phyloP scores from a whole-genome alignment of 768 basidiomycete genomes.

The Tylopilus subfusipes region DNA sequence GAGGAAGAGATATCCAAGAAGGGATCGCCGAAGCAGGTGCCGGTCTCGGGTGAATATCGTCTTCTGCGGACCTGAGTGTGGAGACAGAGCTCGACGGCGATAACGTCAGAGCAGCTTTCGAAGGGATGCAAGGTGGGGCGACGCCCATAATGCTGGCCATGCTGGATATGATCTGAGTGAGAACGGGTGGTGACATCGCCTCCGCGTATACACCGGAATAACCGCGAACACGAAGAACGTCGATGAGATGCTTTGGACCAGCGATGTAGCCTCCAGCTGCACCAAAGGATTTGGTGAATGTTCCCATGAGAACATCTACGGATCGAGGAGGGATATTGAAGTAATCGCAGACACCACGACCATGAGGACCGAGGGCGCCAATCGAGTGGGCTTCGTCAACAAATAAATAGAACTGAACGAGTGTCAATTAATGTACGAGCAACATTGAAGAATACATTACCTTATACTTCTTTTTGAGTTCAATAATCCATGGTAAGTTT shows the following conservation, averaged over 20 bases:
- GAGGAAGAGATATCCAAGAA: slow-evolving; percentile 73
- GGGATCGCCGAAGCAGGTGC: slow-evolving; percentile 66
- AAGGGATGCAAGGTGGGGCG: slow-evolving; percentile 34
- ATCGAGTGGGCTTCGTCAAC: slow-evolving; percentile 98
- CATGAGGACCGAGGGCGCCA: slow-evolving; percentile 90
- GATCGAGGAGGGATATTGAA: slow-evolving; percentile 77
- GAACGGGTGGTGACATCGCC: slow-evolving; percentile 83
- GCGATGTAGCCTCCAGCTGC: slow-evolving; percentile 95
- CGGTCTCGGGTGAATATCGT: slow-evolving; percentile 61
- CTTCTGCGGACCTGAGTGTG: slow-evolving; percentile 35
- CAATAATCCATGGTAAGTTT: slow-evolving; percentile 76
- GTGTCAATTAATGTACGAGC: not conserved
- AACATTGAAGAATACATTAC: slow-evolving; percentile 38
- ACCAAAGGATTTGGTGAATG: slow-evolving; percentile 94
- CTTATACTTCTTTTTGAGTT: slow-evolving; percentile 94
- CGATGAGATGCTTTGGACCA: slow-evolving; percentile 76
- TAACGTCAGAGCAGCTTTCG: slow-evolving; percentile 24
- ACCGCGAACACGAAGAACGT: slow-evolving; percentile 74
- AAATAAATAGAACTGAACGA: slow-evolving; percentile 83
- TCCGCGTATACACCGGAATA: slow-evolving; percentile 87
- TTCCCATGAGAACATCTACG: slow-evolving; percentile 97
- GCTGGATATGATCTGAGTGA: slow-evolving; percentile 85
- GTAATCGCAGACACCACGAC: slow-evolving; percentile 94
- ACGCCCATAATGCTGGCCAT: slow-evolving; percentile 98
- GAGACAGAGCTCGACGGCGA: slow-evolving; percentile 31